Conservation (phyloP, 1,139 yeast species). For the Candida sojae region DNA sequence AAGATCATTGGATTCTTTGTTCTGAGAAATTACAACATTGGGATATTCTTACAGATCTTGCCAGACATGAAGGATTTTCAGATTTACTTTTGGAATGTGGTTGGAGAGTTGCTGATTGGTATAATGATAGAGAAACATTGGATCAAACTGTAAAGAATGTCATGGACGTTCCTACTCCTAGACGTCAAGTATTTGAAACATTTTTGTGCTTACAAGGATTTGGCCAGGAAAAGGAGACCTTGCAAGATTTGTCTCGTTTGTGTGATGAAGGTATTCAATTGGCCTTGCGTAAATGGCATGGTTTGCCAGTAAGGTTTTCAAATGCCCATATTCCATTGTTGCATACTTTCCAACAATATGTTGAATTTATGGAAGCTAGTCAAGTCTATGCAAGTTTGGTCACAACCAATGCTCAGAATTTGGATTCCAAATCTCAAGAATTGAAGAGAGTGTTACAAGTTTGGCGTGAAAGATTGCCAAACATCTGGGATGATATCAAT, state of each 20-base stretch:
- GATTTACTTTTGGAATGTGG: constrained; percentile 95
- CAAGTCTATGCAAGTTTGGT: constrained; percentile 89
- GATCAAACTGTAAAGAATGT: constrained; percentile 94
- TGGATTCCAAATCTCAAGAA: constrained; percentile 92
- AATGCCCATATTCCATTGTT: constrained; percentile 87
- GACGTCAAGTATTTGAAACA: constrained; percentile 94
- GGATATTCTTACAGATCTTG: constrained; percentile 95
- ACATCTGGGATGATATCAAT: constrained; percentile 95
- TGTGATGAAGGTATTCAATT: constrained; percentile 97
- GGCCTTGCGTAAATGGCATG: constrained; percentile 91
- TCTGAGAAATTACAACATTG: constrained; percentile 97
- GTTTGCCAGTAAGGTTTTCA: constrained; percentile 76
- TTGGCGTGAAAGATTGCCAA: constrained; percentile 97
- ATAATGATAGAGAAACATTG: constrained; percentile 88
- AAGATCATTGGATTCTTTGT: constrained; percentile 97
- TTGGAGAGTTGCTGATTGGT: constrained; percentile 99
- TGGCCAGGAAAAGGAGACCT: constrained; percentile 84
- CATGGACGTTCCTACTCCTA: constrained; percentile 98
- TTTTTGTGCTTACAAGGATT: constrained; percentile 91
- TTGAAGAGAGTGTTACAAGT: constrained; percentile 92
- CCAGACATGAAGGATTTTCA: constrained; percentile 96
- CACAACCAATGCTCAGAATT: constrained; percentile 87
- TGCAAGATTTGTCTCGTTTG: constrained; percentile 76
- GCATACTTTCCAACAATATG: constrained; percentile 96
- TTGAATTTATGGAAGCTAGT: constrained; percentile 96